A percentile compares a stretch with the other conserved stretches of the same genome.
These are phyloP conservation scores for Ogataea paraovalis DNA, from an alignment of 805 yeast species.

Conservation along the genomic window DNA sequence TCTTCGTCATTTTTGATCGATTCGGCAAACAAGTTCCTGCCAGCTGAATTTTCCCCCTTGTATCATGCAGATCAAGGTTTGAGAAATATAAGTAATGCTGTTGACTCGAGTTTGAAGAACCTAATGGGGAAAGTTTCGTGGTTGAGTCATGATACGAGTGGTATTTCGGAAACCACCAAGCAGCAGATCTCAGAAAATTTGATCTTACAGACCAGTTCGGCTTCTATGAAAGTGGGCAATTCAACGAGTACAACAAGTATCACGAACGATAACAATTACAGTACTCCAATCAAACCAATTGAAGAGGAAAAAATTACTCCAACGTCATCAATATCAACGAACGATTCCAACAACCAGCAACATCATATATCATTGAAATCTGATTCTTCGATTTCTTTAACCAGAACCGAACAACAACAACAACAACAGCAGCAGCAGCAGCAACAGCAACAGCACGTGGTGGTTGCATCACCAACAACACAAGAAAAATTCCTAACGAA, in stretches of 20 bases:
- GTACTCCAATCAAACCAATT: background rate
- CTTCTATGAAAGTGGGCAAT: background rate
- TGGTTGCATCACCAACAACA: slow-evolving; percentile 14
- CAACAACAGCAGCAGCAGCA: slow-evolving; percentile 8
- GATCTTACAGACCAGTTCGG: slow-evolving; percentile 15
- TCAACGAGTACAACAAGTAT: background rate
- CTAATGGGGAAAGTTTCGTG: slow-evolving; percentile 33
- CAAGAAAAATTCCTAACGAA: slow-evolving; percentile 28
- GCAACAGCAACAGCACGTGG: slow-evolving; percentile 4
- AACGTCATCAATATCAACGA: slow-evolving; percentile 29
- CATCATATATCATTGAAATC: slow-evolving; percentile 6
- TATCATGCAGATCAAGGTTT: slow-evolving; percentile 35
- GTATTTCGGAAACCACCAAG: slow-evolving; percentile 21
- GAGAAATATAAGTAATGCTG: slow-evolving; percentile 31
- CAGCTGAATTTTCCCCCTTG: slow-evolving; percentile 23
- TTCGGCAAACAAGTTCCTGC: slow-evolving; percentile 11
- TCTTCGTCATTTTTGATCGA: slow-evolving; percentile 10
- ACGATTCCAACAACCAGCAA: slow-evolving; percentile 7
- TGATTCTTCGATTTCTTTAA: slow-evolving; percentile 7
- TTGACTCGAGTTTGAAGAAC: slow-evolving; percentile 31
- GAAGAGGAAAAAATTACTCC: slow-evolving; percentile 27
- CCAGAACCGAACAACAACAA: slow-evolving; percentile 6
- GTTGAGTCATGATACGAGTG: slow-evolving; percentile 17
- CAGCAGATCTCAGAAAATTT: slow-evolving; percentile 31
- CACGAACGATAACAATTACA: background rate